Percentiles rank a stretch among this genome's conserved stretches.
phyloP scores from a whole-genome alignment of 2,329 filamentous ascomycete genomes.

The Keithomyces neogunnii region DNA sequence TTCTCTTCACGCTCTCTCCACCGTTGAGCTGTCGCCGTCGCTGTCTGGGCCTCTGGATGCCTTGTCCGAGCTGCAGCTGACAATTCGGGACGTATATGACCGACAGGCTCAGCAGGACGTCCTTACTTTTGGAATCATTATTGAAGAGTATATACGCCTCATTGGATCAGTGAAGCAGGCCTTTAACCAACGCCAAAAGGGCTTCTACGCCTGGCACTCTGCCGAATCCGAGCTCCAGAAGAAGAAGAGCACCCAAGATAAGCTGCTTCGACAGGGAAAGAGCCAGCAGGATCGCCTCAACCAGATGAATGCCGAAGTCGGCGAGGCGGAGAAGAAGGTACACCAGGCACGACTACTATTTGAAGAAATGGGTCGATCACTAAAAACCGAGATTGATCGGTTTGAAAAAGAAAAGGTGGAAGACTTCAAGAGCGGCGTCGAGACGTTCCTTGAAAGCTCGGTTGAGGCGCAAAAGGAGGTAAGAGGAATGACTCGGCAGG shows the following conservation, averaged over 20 bases:
- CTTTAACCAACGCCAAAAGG: slow-evolving; percentile 87
- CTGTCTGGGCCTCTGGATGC: slow-evolving; percentile 85
- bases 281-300: slow-evolving; percentile 93
- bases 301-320: slow-evolving; percentile 85
- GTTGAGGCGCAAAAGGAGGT: slow-evolving; percentile 99
- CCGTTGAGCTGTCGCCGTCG: slow-evolving; percentile 83
- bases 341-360: slow-evolving; percentile 86
- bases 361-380: slow-evolving; percentile 92
- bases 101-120: slow-evolving; percentile 96
- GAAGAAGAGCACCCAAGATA: slow-evolving; percentile 82
- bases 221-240: slow-evolving; percentile 89
- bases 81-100: slow-evolving; percentile 91
- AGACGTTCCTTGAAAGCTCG: slow-evolving; percentile 93
- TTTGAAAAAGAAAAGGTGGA: slow-evolving; percentile 98
- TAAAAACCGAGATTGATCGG: slow-evolving; percentile 83
- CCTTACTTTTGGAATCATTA: slow-evolving; percentile 90
- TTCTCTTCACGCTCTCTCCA: slow-evolving; percentile 84
- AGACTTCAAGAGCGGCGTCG: slow-evolving; percentile 96
- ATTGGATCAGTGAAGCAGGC: slow-evolving; percentile 93
- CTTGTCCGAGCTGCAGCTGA: slow-evolving; percentile 85
- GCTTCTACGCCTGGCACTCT: slow-evolving; percentile 87
- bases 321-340: slow-evolving; percentile 88
- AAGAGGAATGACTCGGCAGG: slow-evolving; percentile 18
- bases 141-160: slow-evolving; percentile 94
- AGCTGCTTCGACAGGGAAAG: slow-evolving; percentile 87